Conservation (phyloP, 495 filamentous ascomycete species). For the Aspergillus funiculosus region DNA sequence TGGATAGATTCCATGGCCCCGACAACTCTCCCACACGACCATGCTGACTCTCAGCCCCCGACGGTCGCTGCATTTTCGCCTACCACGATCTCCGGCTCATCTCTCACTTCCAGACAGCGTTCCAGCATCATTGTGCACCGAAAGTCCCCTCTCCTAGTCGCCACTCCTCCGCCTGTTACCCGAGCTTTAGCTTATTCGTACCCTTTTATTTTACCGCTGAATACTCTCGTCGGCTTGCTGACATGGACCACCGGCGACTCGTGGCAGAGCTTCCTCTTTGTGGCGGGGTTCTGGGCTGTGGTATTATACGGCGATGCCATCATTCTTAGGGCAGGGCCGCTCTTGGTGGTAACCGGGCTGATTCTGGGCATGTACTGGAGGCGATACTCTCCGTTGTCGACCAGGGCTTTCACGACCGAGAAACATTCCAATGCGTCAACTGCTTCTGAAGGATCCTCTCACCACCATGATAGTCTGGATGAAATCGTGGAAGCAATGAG, state of each 20-base stretch:
- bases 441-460: slow-evolving; percentile 57
- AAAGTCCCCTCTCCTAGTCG: slow-evolving; percentile 87
- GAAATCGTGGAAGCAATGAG: slow-evolving; percentile 93
- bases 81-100: slow-evolving; percentile 60
- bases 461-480: slow-evolving; percentile 80
- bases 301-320: slow-evolving; percentile 81
- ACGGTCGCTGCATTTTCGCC: slow-evolving; percentile 86
- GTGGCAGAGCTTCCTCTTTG: slow-evolving; percentile 92
- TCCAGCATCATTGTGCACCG: slow-evolving; percentile 93
- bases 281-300: slow-evolving; percentile 77
- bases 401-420: slow-evolving; percentile 66
- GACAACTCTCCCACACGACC: slow-evolving; percentile 36
- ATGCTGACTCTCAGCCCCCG: slow-evolving; percentile 52
- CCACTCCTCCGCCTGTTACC: slow-evolving; percentile 90
- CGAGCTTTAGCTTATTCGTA: slow-evolving; percentile 89
- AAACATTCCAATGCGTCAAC: slow-evolving; percentile 47
- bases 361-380: slow-evolving; percentile 91
- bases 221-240: slow-evolving; percentile 72
- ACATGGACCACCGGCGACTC: slow-evolving; percentile 92
- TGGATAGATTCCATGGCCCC: slow-evolving; percentile 59
- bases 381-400: slow-evolving; percentile 83
- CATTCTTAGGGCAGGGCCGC: slow-evolving; percentile 72
- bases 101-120: slow-evolving; percentile 66
- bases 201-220: slow-evolving; percentile 82
- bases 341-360: slow-evolving; percentile 69